Conservation (phyloP, 108 stramenopile species). For the Cyclostephanos tholiformis region DNA sequence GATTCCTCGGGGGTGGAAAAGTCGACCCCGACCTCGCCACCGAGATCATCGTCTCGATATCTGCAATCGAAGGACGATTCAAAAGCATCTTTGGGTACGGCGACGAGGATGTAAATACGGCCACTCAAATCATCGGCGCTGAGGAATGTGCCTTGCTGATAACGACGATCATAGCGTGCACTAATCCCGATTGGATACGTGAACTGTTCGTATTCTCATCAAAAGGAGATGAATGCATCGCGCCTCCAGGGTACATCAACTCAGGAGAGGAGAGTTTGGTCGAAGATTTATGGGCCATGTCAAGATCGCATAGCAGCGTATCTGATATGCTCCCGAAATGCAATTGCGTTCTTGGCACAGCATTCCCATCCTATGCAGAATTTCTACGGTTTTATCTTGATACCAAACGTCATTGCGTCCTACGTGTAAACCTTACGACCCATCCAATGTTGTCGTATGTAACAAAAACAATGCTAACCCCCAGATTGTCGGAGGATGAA, state of each 20-base stretch:
- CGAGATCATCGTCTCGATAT: constrained; percentile 17
- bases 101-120: not conserved
- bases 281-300: constrained; percentile 47
- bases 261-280: constrained; percentile 41
- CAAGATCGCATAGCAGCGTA: constrained; percentile 34
- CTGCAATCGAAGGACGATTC: constrained; percentile 20
- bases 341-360: not conserved
- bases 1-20: constrained; percentile 9
- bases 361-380: constrained; percentile 22
- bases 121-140: constrained; percentile 11
- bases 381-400: constrained; percentile 27
- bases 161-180: constrained; percentile 28
- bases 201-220: not conserved
- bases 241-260: constrained; percentile 5
- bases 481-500: constrained; percentile 28
- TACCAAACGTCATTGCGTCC: constrained; percentile 39
- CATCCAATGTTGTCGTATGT: constrained; percentile 43
- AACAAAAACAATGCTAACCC: constrained; percentile 35
- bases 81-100: constrained; percentile 15
- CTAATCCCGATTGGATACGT: constrained; percentile 20
- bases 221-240: not conserved
- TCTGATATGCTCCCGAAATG: constrained; percentile 2
- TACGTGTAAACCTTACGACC: constrained; percentile 18
- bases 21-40: not conserved
- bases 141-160: constrained; percentile 48